These are phyloP conservation scores for Kurtzmaniella quercitrusa DNA, from an alignment of 1,139 yeast species.

Conservation along the genomic window DNA sequence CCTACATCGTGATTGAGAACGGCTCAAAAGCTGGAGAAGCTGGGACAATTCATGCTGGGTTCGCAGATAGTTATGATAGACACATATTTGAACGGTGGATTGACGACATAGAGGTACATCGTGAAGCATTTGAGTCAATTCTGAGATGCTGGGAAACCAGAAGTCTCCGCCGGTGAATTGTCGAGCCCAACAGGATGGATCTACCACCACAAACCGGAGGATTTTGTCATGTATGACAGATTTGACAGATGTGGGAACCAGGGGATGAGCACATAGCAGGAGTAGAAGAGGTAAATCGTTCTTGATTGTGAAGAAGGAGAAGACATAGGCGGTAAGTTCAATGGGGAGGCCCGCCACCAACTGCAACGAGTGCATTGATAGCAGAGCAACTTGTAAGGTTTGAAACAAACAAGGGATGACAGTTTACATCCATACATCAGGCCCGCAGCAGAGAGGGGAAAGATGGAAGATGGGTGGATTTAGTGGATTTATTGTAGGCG, in stretches of 20 bases:
- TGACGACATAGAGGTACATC: not conserved
- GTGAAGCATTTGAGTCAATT: conserved; percentile 2
- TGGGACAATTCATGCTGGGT: conserved; percentile 1
- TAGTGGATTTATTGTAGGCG: not conserved
- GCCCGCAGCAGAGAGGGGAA: not conserved
- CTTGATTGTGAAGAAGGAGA: conserved; percentile 5
- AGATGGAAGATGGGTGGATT: not conserved
- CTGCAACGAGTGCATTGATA: not conserved
- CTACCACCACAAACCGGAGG: conserved; percentile 6
- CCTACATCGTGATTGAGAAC: not conserved
- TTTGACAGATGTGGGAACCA: not conserved
- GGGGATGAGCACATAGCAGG: conserved; percentile 1
- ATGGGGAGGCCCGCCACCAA: conserved; percentile 3
- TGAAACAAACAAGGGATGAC: not conserved
- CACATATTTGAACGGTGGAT: conserved; percentile 5
- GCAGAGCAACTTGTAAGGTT: not conserved
- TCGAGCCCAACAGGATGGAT: conserved; percentile 8
- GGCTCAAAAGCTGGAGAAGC: conserved; percentile 2
- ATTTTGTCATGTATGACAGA: conserved; percentile 2
- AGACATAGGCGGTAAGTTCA: conserved; percentile 5
- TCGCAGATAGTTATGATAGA: conserved; percentile 6
- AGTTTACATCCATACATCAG: not conserved
- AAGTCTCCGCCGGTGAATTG: conserved; percentile 5
- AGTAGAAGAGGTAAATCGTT: conserved; percentile 1
- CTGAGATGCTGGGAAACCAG: conserved; percentile 7